Percentiles rank a stretch among this genome's conserved stretches.
Conservation (phyloP, 1,139 yeast genomes). For the Hemisphaericaspora xylanilytica region DNA sequence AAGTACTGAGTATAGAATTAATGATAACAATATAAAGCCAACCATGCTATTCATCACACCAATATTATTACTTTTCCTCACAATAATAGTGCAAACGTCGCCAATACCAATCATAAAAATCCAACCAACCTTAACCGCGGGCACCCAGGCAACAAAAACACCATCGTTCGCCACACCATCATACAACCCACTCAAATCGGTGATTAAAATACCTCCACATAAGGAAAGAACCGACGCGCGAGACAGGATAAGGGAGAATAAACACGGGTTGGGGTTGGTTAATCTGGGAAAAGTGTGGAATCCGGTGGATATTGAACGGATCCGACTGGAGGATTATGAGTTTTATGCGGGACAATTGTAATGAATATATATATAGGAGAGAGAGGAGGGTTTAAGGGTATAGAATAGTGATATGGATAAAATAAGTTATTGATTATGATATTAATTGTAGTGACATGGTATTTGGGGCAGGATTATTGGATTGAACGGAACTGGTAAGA, state of each 20-base stretch:
- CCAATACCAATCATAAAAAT: constrained; percentile 26
- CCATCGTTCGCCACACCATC: constrained; percentile 21
- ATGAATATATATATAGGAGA: neutral
- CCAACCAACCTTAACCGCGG: constrained; percentile 15
- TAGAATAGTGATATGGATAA: too few relatives aligned
- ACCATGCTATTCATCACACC: neutral
- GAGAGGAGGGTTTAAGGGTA: too few relatives aligned
- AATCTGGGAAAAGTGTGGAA: neutral
- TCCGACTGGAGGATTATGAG: neutral
- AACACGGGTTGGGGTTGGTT: too few relatives aligned
- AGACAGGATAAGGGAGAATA: neutral
- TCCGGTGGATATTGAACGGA: neutral
- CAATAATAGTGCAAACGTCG: constrained; percentile 1
- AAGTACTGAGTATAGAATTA: too few relatives aligned
- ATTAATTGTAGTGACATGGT: too few relatives aligned
- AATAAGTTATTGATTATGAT: too few relatives aligned
- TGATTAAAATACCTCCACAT: constrained; percentile 4
- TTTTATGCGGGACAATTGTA: neutral
- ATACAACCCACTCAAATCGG: constrained; percentile 18
- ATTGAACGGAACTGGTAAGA: too few relatives aligned
- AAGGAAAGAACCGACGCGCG: too few relatives aligned
- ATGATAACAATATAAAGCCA: too few relatives aligned
- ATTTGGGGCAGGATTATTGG: too few relatives aligned
- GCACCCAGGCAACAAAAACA: constrained; percentile 14
- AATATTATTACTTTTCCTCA: neutral